phyloP scores from a whole-genome alignment of 495 filamentous ascomycete genomes.

The Gamarada debralockiae region DNA sequence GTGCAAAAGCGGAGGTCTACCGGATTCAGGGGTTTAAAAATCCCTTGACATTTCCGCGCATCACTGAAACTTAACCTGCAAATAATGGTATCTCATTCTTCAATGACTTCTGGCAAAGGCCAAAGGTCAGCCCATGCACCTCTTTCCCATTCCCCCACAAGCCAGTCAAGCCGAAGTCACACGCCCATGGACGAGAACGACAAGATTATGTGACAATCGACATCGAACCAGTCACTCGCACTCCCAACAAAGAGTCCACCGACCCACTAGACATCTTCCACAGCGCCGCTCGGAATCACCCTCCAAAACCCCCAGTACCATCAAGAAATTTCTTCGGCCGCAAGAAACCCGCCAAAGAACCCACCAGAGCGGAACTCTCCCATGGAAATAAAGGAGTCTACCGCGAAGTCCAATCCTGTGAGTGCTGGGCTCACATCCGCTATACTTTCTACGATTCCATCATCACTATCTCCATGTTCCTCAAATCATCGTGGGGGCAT shows the following conservation, averaged over 20 bases:
- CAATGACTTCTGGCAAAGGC: too few species aligned
- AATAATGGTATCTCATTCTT: too few species aligned
- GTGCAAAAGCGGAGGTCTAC: too few species aligned
- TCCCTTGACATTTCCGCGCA: too few species aligned
- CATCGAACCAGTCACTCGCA: background rate
- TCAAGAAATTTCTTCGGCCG: slow-evolving; percentile 1
- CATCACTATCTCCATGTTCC: slow-evolving; percentile 15
- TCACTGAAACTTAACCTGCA: too few species aligned
- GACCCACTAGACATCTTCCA: slow-evolving; percentile 12
- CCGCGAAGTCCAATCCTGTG: slow-evolving; percentile 4
- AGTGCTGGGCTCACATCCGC: background rate
- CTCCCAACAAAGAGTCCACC: background rate
- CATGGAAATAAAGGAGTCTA: slow-evolving; percentile 19
- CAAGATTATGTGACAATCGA: too few species aligned
- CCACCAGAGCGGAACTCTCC: slow-evolving; percentile 2
- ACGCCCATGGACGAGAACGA: too few species aligned
- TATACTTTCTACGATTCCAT: slow-evolving; percentile 14
- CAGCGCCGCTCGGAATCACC: slow-evolving; percentile 9
- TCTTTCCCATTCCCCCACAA: too few species aligned
- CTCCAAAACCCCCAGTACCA: slow-evolving; percentile 3
- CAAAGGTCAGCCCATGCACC: too few species aligned
- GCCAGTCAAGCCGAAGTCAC: too few species aligned
- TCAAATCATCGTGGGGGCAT: slow-evolving; percentile 30
- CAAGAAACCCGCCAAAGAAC: background rate
- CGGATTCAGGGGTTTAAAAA: too few species aligned